phyloP scores from a whole-genome alignment of 257 asterid species.

The Coffea canephora region DNA sequence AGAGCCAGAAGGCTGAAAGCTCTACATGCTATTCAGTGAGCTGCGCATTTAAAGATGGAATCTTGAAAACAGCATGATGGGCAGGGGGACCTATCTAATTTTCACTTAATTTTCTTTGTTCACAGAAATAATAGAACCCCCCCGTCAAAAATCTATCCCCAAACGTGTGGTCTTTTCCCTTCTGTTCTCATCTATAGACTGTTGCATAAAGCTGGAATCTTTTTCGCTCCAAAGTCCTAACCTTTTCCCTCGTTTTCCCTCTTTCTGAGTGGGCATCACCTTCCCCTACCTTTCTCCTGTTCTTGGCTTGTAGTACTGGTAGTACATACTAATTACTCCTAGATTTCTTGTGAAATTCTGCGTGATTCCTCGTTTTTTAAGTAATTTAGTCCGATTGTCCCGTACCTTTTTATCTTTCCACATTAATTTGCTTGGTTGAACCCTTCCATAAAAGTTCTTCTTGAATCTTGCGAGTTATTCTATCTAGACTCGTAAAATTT shows the following conservation, averaged over 20 bases:
- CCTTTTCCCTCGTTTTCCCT: slow-evolving; percentile 5
- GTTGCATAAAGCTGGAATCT: slow-evolving; percentile 14
- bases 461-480: neutral
- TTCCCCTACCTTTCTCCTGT: neutral
- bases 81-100: neutral
- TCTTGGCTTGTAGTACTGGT: slow-evolving; percentile 3
- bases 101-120: slow-evolving; percentile 13
- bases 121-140: slow-evolving; percentile 2
- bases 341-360: neutral
- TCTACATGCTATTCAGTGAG: neutral
- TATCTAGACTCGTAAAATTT: neutral
- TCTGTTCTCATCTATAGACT: slow-evolving; percentile 15
- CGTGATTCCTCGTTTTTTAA: neutral
- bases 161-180: slow-evolving; percentile 23
- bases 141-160: slow-evolving; percentile 3
- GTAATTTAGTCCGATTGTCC: no score
- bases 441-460: neutral
- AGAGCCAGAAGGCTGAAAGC: neutral
- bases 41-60: neutral
- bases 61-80: slow-evolving; percentile 2
- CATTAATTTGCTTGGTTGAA: neutral
- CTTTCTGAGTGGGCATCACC: neutral
- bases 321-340: neutral
- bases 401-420: neutral
- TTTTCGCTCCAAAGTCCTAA: slow-evolving; percentile 17